These are phyloP conservation scores for Candida nitratophila DNA, from an alignment of 805 yeast species.

Conservation along the genomic window DNA sequence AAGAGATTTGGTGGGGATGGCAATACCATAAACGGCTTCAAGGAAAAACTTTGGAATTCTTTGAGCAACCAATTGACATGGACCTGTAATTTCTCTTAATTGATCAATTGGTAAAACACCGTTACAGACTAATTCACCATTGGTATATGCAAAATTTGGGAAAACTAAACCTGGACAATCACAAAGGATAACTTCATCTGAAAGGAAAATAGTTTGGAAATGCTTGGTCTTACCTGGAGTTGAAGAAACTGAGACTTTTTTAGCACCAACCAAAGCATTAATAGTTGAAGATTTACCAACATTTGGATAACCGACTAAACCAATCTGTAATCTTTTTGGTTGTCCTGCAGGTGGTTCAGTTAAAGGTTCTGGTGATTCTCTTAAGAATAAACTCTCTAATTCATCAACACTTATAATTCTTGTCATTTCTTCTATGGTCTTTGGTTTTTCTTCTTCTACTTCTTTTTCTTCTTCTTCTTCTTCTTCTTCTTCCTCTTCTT, in stretches of 20 bases:
- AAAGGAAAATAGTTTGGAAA: conserved; percentile 88
- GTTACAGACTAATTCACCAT: conserved; percentile 93
- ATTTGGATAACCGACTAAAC: conserved; percentile 96
- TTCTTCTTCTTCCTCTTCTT: conserved; percentile 15
- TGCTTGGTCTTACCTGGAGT: conserved; percentile 99
- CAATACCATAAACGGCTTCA: conserved; percentile 92
- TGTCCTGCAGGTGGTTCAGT: conserved; percentile 46
- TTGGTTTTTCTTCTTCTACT: conserved; percentile 11
- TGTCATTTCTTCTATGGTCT: conserved; percentile 36
- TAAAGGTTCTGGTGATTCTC: conserved; percentile 67
- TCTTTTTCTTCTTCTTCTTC: conserved; percentile 16
- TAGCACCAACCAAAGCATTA: conserved; percentile 92
- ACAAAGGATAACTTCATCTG: conserved; percentile 79
- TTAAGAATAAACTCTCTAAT: conserved; percentile 70
- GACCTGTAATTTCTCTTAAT: conserved; percentile 85
- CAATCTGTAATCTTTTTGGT: conserved; percentile 71
- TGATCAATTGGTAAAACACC: conserved; percentile 99
- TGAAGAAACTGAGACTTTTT: conserved; percentile 95
- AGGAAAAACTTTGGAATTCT: conserved; percentile 83
- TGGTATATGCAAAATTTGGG: conserved; percentile 95
- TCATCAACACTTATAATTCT: conserved; percentile 77
- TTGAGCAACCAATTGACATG: conserved; percentile 76
- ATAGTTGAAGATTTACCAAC: conserved; percentile 85
- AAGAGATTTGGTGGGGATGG: conserved; percentile 62
- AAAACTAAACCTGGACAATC: conserved; percentile 99